Evolutionary conservation across 2,329 filamentous ascomycete genomes (phyloP).

Genomic region (Nectriaceae sp.): DNA sequence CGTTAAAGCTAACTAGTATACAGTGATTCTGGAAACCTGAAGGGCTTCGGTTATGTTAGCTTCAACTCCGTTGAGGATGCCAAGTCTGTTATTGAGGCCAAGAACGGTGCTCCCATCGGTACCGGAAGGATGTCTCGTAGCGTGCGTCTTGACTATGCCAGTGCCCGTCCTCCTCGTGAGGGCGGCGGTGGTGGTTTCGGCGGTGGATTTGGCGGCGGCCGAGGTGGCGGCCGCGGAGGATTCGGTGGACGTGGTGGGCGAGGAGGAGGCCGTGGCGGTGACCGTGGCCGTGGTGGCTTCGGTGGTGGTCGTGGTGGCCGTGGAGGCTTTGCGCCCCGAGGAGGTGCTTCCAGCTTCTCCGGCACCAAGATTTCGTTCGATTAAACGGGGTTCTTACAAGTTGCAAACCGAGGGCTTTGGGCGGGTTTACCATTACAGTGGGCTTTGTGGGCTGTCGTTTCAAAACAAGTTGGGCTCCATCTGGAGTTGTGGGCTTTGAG

Average conservation of each 20-base stretch:
- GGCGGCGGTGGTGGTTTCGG: slow-evolving; percentile 50
- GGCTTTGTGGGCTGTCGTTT: slow-evolving; percentile 60
- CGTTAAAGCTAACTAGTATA: slow-evolving; percentile 14
- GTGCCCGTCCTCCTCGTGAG: slow-evolving; percentile 64
- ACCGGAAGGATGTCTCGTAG: slow-evolving; percentile 69
- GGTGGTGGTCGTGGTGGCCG: slow-evolving; percentile 53
- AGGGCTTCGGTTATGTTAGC: slow-evolving; percentile 91
- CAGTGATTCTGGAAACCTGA: slow-evolving; percentile 77
- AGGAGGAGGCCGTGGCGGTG: slow-evolving; percentile 53
- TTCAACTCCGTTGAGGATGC: slow-evolving; percentile 84
- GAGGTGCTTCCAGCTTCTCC: slow-evolving; percentile 48
- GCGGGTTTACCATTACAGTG: slow-evolving; percentile 43
- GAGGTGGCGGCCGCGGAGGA: slow-evolving; percentile 48
- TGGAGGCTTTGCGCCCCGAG: slow-evolving; percentile 46
- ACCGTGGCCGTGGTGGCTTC: slow-evolving; percentile 46
- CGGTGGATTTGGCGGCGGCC: slow-evolving; percentile 54
- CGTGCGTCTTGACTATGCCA: slow-evolving; percentile 81
- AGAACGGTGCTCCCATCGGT: slow-evolving; percentile 67
- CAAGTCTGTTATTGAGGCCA: slow-evolving; percentile 68
- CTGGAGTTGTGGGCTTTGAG: slow-evolving; percentile 54
- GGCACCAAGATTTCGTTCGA: slow-evolving; percentile 79
- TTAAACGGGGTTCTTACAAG: slow-evolving; percentile 39
- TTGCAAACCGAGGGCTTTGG: slow-evolving; percentile 46
- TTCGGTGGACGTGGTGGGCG: slow-evolving; percentile 47
- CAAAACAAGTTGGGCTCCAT: slow-evolving; percentile 41